Evolutionary conservation across 257 asterid genomes (phyloP).

Genomic region (Prunella vulgaris): DNA sequence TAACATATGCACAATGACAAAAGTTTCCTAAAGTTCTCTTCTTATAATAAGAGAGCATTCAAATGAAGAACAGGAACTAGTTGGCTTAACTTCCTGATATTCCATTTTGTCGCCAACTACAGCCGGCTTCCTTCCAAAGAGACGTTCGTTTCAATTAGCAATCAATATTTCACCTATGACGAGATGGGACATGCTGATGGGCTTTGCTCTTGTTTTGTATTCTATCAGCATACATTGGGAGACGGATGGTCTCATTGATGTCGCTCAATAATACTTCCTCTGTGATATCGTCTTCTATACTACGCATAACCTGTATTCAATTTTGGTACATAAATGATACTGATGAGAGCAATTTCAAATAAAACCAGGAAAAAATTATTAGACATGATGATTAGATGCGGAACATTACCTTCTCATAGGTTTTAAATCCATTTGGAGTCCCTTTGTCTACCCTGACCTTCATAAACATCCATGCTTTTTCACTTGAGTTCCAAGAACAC

Average conservation of each 20-base stretch:
- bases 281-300: constrained; percentile 84
- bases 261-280: constrained; percentile 75
- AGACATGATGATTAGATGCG: too few species aligned
- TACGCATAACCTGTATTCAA: constrained; percentile 70
- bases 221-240: constrained; percentile 94
- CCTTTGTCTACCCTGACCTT: constrained; percentile 90
- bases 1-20: constrained; percentile 15
- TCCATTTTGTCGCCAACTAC: too few species aligned
- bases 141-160: too few species aligned
- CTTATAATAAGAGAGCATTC: neutral
- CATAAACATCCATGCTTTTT: constrained; percentile 75
- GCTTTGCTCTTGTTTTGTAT: constrained; percentile 78
- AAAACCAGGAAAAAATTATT: neutral
- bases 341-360: neutral
- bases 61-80: neutral
- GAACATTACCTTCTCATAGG: constrained; percentile 69
- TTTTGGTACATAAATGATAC: neutral
- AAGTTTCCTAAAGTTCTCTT: neutral
- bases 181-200: constrained; percentile 43
- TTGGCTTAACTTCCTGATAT: too few species aligned
- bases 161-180: constrained; percentile 46
- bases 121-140: too few species aligned
- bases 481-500: constrained; percentile 73
- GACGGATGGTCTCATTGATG: constrained; percentile 69
- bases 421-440: constrained; percentile 79